Percentiles rank a stretch among this genome's conserved stretches.
phyloP scores from a whole-genome alignment of 441 rosid species.

The Populus hybrid region DNA sequence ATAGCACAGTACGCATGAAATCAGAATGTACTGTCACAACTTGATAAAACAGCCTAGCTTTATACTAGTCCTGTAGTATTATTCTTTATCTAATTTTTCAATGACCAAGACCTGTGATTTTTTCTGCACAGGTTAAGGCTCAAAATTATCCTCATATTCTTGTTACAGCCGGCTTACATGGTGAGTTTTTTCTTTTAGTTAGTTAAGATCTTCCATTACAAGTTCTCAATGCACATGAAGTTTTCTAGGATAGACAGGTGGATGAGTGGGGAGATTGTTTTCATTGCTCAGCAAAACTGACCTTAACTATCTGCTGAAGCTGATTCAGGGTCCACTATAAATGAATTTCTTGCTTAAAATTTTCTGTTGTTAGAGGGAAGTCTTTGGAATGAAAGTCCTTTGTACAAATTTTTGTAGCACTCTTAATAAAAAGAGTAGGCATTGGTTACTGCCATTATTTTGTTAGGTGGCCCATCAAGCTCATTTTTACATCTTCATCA shows the following conservation, averaged over 20 bases:
- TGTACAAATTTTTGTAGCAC: no score
- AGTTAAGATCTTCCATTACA: not conserved
- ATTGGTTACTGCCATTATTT: not conserved
- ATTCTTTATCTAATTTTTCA: not conserved
- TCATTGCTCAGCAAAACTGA: not conserved
- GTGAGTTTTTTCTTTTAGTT: constrained; percentile 34
- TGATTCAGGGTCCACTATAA: not conserved
- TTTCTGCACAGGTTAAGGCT: constrained; percentile 52
- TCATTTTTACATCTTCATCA: not conserved
- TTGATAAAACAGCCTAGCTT: not conserved
- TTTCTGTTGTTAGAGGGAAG: not conserved
- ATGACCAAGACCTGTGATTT: constrained; percentile 10
- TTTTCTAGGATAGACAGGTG: not conserved
- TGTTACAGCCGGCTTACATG: constrained; percentile 80
- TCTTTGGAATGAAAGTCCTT: no score
- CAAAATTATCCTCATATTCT: constrained; percentile 80
- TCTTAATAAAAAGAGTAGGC: not conserved
- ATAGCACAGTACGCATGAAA: not conserved
- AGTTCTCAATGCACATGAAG: not conserved
- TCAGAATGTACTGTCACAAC: not conserved
- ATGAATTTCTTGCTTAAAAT: not conserved
- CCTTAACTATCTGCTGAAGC: not conserved
- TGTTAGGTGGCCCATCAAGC: not conserved
- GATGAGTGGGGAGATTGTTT: not conserved
- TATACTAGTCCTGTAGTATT: not conserved